phyloP scores from a whole-genome alignment of 2,329 filamentous ascomycete species.

The Dactylellina drechsleri region DNA sequence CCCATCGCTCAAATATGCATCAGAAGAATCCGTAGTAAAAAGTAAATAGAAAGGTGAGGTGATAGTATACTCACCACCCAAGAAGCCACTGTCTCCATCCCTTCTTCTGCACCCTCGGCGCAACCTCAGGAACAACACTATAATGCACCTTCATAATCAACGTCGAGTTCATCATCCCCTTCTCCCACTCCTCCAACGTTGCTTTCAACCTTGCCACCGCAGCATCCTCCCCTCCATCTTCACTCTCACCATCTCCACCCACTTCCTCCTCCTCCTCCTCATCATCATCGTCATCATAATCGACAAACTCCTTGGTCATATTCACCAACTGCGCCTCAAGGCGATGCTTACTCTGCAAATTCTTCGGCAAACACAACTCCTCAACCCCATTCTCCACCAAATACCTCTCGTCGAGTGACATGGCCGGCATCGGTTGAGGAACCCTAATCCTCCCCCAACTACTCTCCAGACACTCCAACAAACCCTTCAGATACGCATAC shows the following conservation, averaged over 20 bases:
- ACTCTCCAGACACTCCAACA: constrained; percentile 37
- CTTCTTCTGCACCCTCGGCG: constrained; percentile 1
- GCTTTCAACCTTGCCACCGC: background rate
- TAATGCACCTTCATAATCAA: constrained; percentile 48
- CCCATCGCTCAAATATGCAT: background rate
- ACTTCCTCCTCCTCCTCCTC: constrained; percentile 4
- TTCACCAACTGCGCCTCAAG: constrained; percentile 51
- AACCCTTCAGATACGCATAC: constrained; percentile 30
- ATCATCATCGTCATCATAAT: constrained; percentile 23
- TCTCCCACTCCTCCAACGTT: constrained; percentile 45
- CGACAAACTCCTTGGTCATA: constrained; percentile 50
- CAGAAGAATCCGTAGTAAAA: background rate
- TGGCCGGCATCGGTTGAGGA: constrained; percentile 2
- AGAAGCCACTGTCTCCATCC: constrained; percentile 9
- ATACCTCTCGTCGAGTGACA: constrained; percentile 12
- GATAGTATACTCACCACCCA: background rate
- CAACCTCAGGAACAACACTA: constrained; percentile 23
- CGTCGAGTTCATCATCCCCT: constrained; percentile 43
- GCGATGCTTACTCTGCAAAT: constrained; percentile 36
- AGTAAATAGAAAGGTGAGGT: background rate
- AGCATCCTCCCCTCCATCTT: background rate
- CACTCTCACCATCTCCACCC: background rate
- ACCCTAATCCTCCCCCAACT: constrained; percentile 45
- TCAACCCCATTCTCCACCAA: background rate
- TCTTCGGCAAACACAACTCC: constrained; percentile 8